These are phyloP conservation scores for Psilocybe cubensis DNA, from an alignment of 768 basidiomycete genomes.

Conservation along the genomic window DNA sequence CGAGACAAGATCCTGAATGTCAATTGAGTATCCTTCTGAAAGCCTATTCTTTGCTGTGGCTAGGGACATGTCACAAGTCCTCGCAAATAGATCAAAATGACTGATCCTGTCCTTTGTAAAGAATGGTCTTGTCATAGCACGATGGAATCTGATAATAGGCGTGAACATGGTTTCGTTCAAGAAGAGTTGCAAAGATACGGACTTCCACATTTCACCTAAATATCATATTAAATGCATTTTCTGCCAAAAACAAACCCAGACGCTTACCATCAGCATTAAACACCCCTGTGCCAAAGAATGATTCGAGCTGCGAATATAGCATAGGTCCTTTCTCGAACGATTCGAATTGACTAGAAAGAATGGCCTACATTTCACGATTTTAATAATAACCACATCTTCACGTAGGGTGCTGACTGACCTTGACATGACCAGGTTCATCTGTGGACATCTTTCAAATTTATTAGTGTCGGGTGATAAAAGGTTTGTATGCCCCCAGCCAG, in stretches of 20 bases:
- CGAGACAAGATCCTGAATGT: slow-evolving; percentile 53
- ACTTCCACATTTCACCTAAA: slow-evolving; percentile 72
- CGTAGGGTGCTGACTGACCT: slow-evolving; percentile 23
- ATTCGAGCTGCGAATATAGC: slow-evolving; percentile 20
- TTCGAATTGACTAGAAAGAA: slow-evolving; percentile 54
- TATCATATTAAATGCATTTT: background rate
- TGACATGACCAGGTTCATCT: slow-evolving; percentile 49
- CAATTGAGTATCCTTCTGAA: slow-evolving; percentile 48
- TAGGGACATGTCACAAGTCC: slow-evolving; percentile 52
- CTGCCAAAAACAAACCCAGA: background rate
- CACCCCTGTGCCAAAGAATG: slow-evolving; percentile 57
- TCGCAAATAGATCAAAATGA: slow-evolving; percentile 64
- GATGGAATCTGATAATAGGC: slow-evolving; percentile 47
- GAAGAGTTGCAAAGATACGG: slow-evolving; percentile 13
- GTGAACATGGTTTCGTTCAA: background rate
- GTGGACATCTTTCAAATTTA: slow-evolving; percentile 40
- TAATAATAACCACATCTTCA: background rate
- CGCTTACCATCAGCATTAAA: slow-evolving; percentile 61
- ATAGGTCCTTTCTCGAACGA: slow-evolving; percentile 45
- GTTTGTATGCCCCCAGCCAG: background rate
- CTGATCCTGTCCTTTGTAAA: slow-evolving; percentile 63
- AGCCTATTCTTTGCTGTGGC: slow-evolving; percentile 46
- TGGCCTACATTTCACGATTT: slow-evolving; percentile 26
- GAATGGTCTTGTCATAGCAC: slow-evolving; percentile 70
- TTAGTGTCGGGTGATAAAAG: no score